phyloP scores from a whole-genome alignment of 139 green algal species.

The Zygnema cylindricum region DNA sequence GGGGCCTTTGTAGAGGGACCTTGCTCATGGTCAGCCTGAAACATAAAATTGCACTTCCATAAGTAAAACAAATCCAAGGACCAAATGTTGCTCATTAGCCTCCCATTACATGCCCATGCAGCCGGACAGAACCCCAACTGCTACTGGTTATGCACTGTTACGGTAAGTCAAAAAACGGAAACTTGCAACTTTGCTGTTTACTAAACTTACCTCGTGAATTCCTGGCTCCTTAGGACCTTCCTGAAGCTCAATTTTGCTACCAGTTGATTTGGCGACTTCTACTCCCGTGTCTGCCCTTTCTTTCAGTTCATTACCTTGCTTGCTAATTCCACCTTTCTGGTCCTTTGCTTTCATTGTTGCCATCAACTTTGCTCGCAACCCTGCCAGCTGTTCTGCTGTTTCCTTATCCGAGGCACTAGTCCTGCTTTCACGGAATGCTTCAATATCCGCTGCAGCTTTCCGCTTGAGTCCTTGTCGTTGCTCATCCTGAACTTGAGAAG shows the following conservation, averaged over 20 bases:
- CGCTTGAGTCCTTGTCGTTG: neutral
- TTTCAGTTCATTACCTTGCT: neutral
- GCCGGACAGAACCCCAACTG: too few species aligned
- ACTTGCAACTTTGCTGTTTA: too few species aligned
- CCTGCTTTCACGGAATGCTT: neutral
- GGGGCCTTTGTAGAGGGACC: neutral
- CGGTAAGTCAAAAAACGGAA: too few species aligned
- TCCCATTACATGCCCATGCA: too few species aligned
- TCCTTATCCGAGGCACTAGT: neutral
- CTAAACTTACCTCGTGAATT: neutral
- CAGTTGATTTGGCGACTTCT: neutral
- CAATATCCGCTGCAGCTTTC: neutral
- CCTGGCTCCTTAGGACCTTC: neutral
- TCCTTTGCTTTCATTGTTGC: neutral
- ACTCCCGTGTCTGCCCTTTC: neutral
- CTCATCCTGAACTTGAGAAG: neutral
- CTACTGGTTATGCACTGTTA: too few species aligned
- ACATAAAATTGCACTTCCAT: too few species aligned
- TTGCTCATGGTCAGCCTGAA: too few species aligned
- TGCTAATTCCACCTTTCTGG: neutral
- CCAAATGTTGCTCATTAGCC: too few species aligned
- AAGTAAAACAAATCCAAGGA: too few species aligned
- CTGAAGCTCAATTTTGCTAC: neutral
- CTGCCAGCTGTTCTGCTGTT: neutral
- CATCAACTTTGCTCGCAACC: neutral